Base-by-base conservation (phyloP, 306 rosid genomes). In the Castanea crenata region DNA sequence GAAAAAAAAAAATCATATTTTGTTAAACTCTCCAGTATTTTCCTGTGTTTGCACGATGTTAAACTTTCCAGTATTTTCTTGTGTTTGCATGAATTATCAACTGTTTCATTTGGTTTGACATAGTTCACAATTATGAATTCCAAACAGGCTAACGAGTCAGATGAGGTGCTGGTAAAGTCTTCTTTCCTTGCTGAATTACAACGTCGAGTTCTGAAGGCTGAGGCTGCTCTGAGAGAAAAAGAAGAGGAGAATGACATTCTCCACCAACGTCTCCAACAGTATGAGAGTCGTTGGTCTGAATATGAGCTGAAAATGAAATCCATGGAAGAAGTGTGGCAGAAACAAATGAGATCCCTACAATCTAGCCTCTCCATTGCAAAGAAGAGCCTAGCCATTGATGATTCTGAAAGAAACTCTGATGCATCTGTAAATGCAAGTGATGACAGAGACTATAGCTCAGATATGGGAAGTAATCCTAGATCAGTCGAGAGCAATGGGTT, bases 251-350 rank as follows among this genome's bases (percentile, higher is more conserved):
- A 95, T 79, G 99, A 95, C 88, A 95, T 95, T 75, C 99, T 95
- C 79, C 93, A 91, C 74, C 99, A 95, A 80, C 98, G 97, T 19
- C 87, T 93, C 76, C 97, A 95, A 83, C 99, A 93, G 86, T 93
- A 93, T 5, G 98, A 95, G 64, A 95, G 80, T 83, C 94, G 99
- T 71, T 95, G 99, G 99, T 93, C 98, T 2, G 99, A 95, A 73
- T 95, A 95, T 75, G 99, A 95, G 84, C 76, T 90, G 70, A 95
- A 95, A 80, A 95, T 95, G 99, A 95, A 91, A 76, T 95, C 99
- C 82, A 95, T 95, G 99, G 99, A 95, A 88, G 98, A 95, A 89
- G 98, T 95, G 62, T 95, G 99, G 99, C 99, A 95, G 86, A 93
- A 90, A 46, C 99, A 95, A 83, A 95, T 95, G 99, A 95, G 99